Evolutionary conservation across 2,329 filamentous ascomycete genomes (phyloP).

Genomic region (Scytalidium lignicola): DNA sequence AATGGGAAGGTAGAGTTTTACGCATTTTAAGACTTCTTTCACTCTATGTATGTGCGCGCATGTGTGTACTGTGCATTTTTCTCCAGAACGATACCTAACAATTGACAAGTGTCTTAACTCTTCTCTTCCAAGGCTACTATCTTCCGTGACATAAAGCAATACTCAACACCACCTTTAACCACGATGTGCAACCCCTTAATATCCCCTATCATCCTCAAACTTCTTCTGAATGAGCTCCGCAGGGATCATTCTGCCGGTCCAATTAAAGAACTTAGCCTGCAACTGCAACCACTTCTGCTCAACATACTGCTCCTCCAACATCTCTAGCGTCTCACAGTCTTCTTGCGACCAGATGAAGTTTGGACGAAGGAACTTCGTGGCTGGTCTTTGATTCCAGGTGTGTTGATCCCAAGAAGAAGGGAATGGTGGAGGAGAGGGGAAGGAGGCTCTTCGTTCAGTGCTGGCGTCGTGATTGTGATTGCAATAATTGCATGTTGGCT

Average conservation of each 20-base stretch:
- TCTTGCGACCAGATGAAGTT: slow-evolving; percentile 20
- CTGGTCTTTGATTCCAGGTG: neutral
- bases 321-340: slow-evolving; percentile 24
- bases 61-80: too few species aligned
- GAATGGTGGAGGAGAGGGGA: neutral
- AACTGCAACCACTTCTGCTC: slow-evolving; percentile 26
- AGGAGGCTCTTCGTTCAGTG: neutral
- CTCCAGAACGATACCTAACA: too few species aligned
- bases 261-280: slow-evolving; percentile 27
- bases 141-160: too few species aligned
- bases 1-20: neutral
- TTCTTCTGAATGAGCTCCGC: slow-evolving; percentile 25
- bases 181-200: too few species aligned
- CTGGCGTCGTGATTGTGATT: too few species aligned
- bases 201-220: slow-evolving; percentile 20
- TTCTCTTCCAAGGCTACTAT: too few species aligned
- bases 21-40: neutral
- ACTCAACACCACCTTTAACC: too few species aligned
- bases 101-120: neutral
- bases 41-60: too few species aligned
- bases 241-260: slow-evolving; percentile 25
- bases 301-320: slow-evolving; percentile 17
- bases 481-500: too few species aligned
- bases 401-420: neutral
- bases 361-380: slow-evolving; percentile 9